These are phyloP conservation scores for Melaleuca quinquenervia DNA, from an alignment of 345 rosid species.

Conservation along the genomic window DNA sequence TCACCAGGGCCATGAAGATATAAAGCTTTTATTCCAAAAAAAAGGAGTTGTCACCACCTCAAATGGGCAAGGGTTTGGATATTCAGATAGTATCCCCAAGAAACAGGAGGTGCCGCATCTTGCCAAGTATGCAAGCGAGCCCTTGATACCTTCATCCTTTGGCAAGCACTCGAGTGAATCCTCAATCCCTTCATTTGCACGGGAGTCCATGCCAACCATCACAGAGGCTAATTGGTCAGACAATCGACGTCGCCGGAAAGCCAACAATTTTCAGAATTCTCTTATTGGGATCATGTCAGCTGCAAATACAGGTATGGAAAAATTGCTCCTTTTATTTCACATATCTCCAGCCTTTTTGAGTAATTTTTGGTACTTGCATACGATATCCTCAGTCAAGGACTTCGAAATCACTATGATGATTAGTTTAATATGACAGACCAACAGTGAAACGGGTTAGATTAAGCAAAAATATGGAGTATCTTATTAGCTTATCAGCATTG, in stretches of 20 bases:
- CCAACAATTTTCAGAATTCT: constrained; percentile 44
- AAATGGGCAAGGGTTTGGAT: background rate
- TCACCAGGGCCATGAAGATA: constrained; percentile 77
- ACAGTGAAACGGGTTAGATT: background rate
- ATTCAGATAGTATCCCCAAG: constrained; percentile 1
- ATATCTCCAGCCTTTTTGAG: background rate
- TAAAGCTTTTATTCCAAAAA: constrained; percentile 22
- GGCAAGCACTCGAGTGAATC: constrained; percentile 57
- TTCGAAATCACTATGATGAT: background rate
- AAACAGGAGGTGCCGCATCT: constrained; percentile 11
- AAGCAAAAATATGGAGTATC: background rate
- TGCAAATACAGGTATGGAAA: constrained; percentile 34
- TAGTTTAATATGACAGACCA: background rate
- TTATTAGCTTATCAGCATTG: background rate
- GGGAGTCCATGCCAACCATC: constrained; percentile 4
- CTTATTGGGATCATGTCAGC: constrained; percentile 73
- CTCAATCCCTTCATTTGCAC: constrained; percentile 17
- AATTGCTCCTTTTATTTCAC: background rate
- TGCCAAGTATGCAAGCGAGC: constrained; percentile 51
- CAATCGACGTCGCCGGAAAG: constrained; percentile 25
- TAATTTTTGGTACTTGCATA: background rate
- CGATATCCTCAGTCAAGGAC: background rate
- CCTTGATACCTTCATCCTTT: constrained; percentile 24
- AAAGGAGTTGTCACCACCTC: background rate
- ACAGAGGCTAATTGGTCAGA: constrained; percentile 22